Evolutionary conservation across 257 asterid species (phyloP).

Genomic region (Solanum medicagineum): DNA sequence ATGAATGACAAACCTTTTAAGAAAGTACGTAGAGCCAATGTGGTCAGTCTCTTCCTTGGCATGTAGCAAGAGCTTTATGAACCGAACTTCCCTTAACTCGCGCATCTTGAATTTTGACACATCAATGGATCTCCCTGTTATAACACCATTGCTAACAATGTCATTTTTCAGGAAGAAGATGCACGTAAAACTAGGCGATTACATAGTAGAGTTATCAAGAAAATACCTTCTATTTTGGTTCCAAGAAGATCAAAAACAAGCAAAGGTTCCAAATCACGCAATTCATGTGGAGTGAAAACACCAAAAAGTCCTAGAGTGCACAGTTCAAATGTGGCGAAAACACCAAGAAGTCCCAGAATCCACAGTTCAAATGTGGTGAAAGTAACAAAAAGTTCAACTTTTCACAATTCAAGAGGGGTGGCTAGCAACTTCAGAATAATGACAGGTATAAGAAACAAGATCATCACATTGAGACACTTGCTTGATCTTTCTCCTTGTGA

Average conservation of each 20-base stretch:
- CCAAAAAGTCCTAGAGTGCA: not conserved
- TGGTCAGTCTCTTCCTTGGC: not conserved
- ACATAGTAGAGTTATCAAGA: not conserved
- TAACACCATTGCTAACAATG: not conserved
- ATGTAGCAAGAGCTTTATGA: not conserved
- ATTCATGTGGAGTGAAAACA: not conserved
- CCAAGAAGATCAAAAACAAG: slow-evolving; percentile 9
- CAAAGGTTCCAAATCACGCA: slow-evolving; percentile 14
- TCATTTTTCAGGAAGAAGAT: slow-evolving; percentile 30
- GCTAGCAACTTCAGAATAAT: slow-evolving; percentile 36
- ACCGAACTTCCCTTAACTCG: not conserved
- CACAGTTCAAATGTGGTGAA: not conserved
- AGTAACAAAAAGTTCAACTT: not conserved
- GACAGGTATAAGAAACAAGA: slow-evolving; percentile 45
- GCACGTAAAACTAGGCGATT: slow-evolving; percentile 9
- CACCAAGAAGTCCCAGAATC: not conserved
- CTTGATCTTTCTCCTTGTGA: slow-evolving; percentile 69
- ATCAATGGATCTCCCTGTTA: not conserved
- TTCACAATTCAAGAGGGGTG: slow-evolving; percentile 17
- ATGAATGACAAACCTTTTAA: not conserved
- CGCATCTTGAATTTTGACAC: not conserved
- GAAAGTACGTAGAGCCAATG: not conserved
- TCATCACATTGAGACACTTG: slow-evolving; percentile 57
- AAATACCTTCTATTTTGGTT: not conserved
- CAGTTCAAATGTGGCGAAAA: not conserved